Conservation (phyloP, 495 filamentous ascomycete species). For the Acidomyces sp. region DNA sequence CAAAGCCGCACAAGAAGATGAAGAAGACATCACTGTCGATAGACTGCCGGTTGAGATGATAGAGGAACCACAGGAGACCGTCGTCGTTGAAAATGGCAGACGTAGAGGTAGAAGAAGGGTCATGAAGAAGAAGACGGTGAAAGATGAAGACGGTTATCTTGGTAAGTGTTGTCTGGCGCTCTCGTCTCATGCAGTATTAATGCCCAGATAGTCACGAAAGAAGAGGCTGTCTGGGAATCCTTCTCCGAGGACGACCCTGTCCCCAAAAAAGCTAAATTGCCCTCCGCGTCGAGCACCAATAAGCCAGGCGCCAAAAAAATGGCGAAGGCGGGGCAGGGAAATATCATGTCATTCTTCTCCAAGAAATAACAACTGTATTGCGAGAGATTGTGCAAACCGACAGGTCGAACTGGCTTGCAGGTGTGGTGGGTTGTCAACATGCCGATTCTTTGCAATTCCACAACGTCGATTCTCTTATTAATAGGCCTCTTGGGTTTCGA, state of each 20-base stretch:
- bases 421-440: no score
- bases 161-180: constrained; percentile 40
- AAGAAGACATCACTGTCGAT: constrained; percentile 33
- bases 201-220: constrained; percentile 57
- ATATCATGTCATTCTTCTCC: constrained; percentile 85
- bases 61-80: constrained; percentile 21
- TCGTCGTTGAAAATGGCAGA: constrained; percentile 47
- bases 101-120: constrained; percentile 69
- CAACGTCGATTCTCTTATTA: no score
- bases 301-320: constrained; percentile 42
- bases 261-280: constrained; percentile 47
- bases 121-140: constrained; percentile 76
- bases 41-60: constrained; percentile 29
- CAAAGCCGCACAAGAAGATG: constrained; percentile 34
- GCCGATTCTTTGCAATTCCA: no score
- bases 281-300: constrained; percentile 25
- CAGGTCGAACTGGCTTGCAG: no score
- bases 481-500: no score
- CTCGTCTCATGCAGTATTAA: constrained; percentile 5
- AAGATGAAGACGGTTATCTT: constrained; percentile 89
- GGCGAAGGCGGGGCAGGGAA: constrained; percentile 59
- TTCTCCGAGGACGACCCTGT: constrained; percentile 86
- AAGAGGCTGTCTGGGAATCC: constrained; percentile 83
- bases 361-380: constrained; percentile 73
- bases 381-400: no score